A percentile compares a stretch with the other conserved stretches of the same genome.
Conservation (phyloP, 2,329 filamentous ascomycete species). For the Epichloe scottii region DNA sequence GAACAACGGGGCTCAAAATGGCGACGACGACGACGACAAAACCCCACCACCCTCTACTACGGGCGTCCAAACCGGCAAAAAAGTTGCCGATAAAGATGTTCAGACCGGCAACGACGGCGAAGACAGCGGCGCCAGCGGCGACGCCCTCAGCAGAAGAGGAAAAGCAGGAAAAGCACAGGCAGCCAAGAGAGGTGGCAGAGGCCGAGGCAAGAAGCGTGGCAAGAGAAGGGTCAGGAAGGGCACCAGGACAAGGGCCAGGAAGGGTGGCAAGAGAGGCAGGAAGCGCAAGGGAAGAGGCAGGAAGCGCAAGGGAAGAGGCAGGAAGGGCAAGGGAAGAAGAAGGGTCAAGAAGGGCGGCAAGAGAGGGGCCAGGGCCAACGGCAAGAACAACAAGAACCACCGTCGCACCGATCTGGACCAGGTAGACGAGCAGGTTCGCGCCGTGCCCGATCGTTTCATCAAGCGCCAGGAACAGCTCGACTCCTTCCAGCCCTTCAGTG, state of each 20-base stretch:
- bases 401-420: not conserved
- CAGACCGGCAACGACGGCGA: not conserved
- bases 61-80: not conserved
- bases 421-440: not conserved
- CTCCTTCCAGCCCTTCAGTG: not conserved
- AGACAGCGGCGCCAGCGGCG: not conserved
- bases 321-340: not conserved
- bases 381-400: not conserved
- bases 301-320: not conserved
- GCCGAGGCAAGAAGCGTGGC: not conserved
- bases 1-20: not conserved
- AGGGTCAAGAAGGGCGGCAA: not conserved
- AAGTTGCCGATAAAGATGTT: not conserved
- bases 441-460: not conserved
- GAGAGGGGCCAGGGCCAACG: not conserved
- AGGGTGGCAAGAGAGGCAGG: no score
- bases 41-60: no score
- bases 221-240: no score
- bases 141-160: not conserved
- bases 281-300: not conserved
- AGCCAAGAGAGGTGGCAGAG: not conserved
- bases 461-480: not conserved
- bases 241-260: no score
- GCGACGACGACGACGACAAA: not conserved
- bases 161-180: no score